These are phyloP conservation scores for Salix udensis DNA, from an alignment of 345 rosid genomes.

Conservation along the genomic window DNA sequence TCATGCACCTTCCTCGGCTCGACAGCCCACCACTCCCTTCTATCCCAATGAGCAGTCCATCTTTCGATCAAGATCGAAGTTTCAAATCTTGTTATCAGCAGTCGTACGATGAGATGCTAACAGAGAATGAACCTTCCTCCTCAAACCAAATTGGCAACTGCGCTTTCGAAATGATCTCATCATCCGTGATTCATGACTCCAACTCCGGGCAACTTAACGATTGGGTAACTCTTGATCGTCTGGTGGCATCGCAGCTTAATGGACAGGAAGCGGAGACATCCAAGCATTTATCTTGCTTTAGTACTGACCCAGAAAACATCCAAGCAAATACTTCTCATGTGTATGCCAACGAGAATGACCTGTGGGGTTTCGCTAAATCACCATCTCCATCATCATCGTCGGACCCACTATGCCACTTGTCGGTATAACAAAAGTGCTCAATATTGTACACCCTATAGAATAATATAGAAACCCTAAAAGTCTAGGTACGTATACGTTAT, in stretches of 20 bases:
- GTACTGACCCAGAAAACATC: constrained; percentile 27
- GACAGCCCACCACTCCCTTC: constrained; percentile 50
- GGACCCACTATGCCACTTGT: constrained; percentile 51
- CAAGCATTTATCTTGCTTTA: constrained; percentile 42
- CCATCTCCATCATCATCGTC: constrained; percentile 50
- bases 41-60: constrained; percentile 10
- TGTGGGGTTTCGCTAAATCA: constrained; percentile 64
- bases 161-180: background rate
- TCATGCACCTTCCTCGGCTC: constrained; percentile 70
- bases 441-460: background rate
- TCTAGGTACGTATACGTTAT: background rate
- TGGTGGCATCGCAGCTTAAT: constrained; percentile 93
- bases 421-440: constrained; percentile 38
- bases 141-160: constrained; percentile 24
- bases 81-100: constrained; percentile 24
- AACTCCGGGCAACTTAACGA: constrained; percentile 36
- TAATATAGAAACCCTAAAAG: background rate
- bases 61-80: constrained; percentile 19
- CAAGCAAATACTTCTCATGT: constrained; percentile 16
- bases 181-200: background rate
- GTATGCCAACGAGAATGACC: constrained; percentile 40
- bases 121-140: constrained; percentile 25
- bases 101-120: constrained; percentile 38
- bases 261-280: constrained; percentile 41
- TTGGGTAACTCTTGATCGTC: constrained; percentile 80